Conservation (phyloP, 208 protist species). For the Phytomonas sp. region DNA sequence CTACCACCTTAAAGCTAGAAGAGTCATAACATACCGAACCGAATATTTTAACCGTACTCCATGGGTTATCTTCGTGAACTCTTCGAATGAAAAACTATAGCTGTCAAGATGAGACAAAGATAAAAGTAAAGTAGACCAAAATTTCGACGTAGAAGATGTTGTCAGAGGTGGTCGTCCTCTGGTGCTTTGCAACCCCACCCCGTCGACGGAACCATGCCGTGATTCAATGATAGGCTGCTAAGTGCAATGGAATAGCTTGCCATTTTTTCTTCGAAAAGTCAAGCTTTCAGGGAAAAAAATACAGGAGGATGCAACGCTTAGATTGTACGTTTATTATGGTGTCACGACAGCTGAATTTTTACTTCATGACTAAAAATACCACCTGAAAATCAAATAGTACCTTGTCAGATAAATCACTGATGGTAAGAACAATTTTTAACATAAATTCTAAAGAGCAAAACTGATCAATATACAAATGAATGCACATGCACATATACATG, state of each 20-base stretch:
- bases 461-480: not conserved
- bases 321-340: not conserved
- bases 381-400: not conserved
- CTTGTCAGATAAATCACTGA: not conserved
- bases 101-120: no score
- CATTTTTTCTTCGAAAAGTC: not conserved
- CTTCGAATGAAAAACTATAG: not conserved
- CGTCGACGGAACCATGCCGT: not conserved
- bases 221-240: not conserved
- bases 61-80: not conserved
- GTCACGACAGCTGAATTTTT: not conserved
- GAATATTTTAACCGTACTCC: not conserved
- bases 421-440: not conserved
- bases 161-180: not conserved
- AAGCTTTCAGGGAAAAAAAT: not conserved
- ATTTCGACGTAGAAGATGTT: not conserved
- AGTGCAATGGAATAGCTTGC: not conserved
- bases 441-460: not conserved
- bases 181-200: not conserved
- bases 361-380: not conserved
- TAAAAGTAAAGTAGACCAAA: not conserved
- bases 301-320: not conserved
- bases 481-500: not conserved
- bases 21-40: not conserved
- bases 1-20: not conserved